Percentiles rank a stretch among this genome's conserved stretches.
phyloP scores from a whole-genome alignment of 108 stramenopile species.

The Cyclotella sp. region DNA sequence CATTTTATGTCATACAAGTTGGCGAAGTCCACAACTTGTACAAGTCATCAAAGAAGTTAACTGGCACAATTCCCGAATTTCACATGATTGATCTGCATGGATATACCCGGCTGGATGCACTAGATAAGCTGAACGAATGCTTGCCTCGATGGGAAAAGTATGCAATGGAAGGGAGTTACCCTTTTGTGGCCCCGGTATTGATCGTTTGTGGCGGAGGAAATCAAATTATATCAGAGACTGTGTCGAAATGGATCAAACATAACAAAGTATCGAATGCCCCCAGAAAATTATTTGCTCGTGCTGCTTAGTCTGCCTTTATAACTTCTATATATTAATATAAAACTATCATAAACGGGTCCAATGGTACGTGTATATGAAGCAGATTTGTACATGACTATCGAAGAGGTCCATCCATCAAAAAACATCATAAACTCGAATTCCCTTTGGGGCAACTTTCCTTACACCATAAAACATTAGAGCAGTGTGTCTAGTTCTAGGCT shows the following conservation, averaged over 20 bases:
- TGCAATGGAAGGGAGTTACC: constrained; percentile 25
- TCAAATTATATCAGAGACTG: constrained; percentile 27
- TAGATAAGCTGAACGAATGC: constrained; percentile 19
- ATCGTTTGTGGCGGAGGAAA: constrained; percentile 36
- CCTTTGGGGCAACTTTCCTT: too few species aligned
- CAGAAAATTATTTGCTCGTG: constrained; percentile 9
- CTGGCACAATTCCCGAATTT: not conserved
- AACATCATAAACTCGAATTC: too few species aligned
- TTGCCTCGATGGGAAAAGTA: constrained; percentile 23
- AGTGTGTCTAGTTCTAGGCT: too few species aligned
- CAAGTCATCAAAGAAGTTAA: constrained; percentile 24
- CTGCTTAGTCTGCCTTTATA: not conserved
- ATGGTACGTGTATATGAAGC: too few species aligned
- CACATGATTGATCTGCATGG: constrained; percentile 24
- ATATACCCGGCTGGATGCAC: constrained; percentile 15
- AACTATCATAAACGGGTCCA: too few species aligned
- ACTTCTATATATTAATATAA: too few species aligned
- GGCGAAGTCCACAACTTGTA: constrained; percentile 34
- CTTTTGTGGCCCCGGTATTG: constrained; percentile 14
- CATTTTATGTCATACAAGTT: constrained; percentile 22
- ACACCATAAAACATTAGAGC: too few species aligned
- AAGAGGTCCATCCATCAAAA: too few species aligned
- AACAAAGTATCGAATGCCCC: constrained; percentile 29
- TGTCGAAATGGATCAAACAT: constrained; percentile 24
- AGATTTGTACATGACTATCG: too few species aligned